Percentiles rank a stretch among this genome's conserved stretches.
Conservation (phyloP, 208 protist species). For the Crithidia brevicula region DNA sequence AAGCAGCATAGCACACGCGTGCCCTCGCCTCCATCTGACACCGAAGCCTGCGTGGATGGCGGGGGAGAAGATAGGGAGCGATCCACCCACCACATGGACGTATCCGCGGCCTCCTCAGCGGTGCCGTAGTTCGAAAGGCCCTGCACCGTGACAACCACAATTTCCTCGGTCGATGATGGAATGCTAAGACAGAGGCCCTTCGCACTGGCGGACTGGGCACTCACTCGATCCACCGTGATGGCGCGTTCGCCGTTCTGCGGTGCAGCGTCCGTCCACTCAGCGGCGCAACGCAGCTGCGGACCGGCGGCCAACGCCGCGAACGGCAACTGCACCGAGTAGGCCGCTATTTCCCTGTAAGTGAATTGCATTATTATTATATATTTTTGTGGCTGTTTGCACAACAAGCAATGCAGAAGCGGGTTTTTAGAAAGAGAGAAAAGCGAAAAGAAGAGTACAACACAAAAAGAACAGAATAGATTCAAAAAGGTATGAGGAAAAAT, state of each 20-base stretch:
- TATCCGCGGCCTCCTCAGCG: slow-evolving; percentile 1
- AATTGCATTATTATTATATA: too few relatives aligned
- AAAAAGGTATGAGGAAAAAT: background rate
- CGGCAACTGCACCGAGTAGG: background rate
- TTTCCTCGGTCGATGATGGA: background rate
- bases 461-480: background rate
- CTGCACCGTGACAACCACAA: slow-evolving; percentile 19
- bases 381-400: too few relatives aligned
- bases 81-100: slow-evolving; percentile 35
- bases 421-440: background rate
- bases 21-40: background rate
- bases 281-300: background rate
- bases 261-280: background rate
- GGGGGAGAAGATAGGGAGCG: too few relatives aligned
- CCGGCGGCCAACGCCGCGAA: slow-evolving; percentile 5
- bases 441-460: background rate
- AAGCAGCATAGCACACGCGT: slow-evolving; percentile 7
- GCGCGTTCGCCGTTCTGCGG: background rate
- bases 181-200: background rate
- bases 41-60: too few relatives aligned
- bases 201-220: background rate
- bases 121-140: background rate
- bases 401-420: background rate
- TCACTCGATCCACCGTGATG: slow-evolving; percentile 8
- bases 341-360: background rate